These are phyloP conservation scores for Nemania diffusa DNA, from an alignment of 2,329 filamentous ascomycete species.

Conservation along the genomic window DNA sequence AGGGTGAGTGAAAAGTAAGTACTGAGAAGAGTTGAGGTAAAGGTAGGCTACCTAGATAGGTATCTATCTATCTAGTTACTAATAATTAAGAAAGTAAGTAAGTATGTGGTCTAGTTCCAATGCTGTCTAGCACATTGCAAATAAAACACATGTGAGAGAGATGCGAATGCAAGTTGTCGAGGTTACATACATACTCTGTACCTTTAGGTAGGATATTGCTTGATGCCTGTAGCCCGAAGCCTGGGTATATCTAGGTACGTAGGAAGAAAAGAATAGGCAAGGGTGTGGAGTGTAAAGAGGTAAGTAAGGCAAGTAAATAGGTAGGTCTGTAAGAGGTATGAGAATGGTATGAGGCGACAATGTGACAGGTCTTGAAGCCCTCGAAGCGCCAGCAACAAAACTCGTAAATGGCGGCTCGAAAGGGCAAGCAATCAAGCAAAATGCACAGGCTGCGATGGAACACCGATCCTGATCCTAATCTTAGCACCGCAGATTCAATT, in stretches of 20 bases:
- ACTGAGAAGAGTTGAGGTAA: neutral
- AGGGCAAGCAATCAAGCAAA: neutral
- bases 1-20: neutral
- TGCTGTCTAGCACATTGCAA: slow-evolving; percentile 8
- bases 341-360: no score
- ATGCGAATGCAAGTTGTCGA: neutral
- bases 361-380: no score
- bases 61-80: neutral
- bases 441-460: slow-evolving; percentile 22
- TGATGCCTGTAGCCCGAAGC: no score
- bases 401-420: neutral
- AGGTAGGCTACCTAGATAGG: neutral
- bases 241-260: no score
- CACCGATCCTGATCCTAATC: slow-evolving; percentile 5
- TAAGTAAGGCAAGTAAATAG: no score
- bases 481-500: slow-evolving; percentile 47
- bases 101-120: neutral
- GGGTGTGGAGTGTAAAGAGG: no score
- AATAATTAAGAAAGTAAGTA: no score
- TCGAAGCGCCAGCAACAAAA: neutral
- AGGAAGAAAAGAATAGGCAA: no score
- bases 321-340: no score
- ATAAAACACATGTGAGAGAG: neutral
- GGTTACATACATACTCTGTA: neutral
- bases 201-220: no score